Conservation (phyloP, 306 rosid genomes). For the Gillenia trifoliata region DNA sequence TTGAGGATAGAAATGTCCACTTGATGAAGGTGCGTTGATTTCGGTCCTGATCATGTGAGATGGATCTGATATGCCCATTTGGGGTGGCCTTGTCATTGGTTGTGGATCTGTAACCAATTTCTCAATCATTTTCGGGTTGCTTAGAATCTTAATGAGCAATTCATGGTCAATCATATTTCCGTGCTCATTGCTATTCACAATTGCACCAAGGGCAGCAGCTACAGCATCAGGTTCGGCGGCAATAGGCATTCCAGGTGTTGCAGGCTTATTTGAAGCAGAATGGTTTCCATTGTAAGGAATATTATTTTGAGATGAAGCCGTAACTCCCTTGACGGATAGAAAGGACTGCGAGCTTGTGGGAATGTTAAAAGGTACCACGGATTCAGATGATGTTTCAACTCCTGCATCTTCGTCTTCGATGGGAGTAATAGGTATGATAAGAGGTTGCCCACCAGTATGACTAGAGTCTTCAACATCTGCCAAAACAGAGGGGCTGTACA, state of each 20-base stretch:
- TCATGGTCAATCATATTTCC: conserved; percentile 68
- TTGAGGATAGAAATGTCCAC: conserved; percentile 36
- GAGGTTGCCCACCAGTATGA: conserved; percentile 30
- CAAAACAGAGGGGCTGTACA: conserved; percentile 50
- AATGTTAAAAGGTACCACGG: conserved; percentile 17
- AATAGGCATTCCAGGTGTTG: conserved; percentile 13
- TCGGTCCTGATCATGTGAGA: conserved; percentile 31
- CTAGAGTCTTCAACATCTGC: conserved; percentile 40
- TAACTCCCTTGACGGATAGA: conserved; percentile 24
- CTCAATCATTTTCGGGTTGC: conserved; percentile 73
- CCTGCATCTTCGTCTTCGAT: conserved; percentile 77
- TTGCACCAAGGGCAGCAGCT: conserved; percentile 62
- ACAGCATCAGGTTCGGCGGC: conserved; percentile 44
- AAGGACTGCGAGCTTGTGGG: conserved; percentile 25
- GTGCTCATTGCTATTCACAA: conserved; percentile 56
- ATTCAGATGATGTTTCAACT: conserved; percentile 29
- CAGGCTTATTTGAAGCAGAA: conserved; percentile 12
- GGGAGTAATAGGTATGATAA: conserved; percentile 72
- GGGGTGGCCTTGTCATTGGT: conserved; percentile 39
- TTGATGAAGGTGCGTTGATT: conserved; percentile 28
- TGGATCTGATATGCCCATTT: conserved; percentile 34
- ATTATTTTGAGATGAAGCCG: conserved; percentile 27
- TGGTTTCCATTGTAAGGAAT: conserved; percentile 12
- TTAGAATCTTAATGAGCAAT: conserved; percentile 63
- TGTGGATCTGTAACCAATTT: conserved; percentile 58